A percentile compares a stretch with the other conserved stretches of the same genome.
phyloP scores from a whole-genome alignment of 805 yeast species.

The Osmozyma mogii region DNA sequence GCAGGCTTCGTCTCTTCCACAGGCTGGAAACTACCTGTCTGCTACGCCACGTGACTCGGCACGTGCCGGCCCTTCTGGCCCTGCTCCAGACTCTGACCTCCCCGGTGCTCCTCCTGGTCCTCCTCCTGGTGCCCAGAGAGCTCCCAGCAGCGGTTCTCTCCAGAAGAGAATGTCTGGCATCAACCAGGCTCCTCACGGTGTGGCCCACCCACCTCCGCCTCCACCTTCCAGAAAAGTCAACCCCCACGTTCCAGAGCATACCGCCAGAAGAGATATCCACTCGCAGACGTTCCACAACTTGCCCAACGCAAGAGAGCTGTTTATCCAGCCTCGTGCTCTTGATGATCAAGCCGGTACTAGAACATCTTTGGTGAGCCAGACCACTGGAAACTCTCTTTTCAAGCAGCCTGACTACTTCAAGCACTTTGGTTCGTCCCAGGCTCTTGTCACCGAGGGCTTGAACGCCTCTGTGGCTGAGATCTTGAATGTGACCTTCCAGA shows the following conservation, averaged over 20 bases:
- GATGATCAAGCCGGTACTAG: slow-evolving; percentile 4
- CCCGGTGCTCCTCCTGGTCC: slow-evolving; percentile 1
- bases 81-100: neutral
- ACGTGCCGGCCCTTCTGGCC: too few species aligned
- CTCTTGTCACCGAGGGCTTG: slow-evolving; percentile 39
- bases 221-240: slow-evolving; percentile 50
- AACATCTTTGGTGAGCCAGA: slow-evolving; percentile 24
- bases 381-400: slow-evolving; percentile 35
- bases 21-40: too few species aligned
- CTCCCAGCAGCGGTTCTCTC: too few species aligned
- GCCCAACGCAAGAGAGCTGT: slow-evolving; percentile 31
- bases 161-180: too few species aligned
- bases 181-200: slow-evolving; percentile 9
- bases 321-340: slow-evolving; percentile 10
- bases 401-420: slow-evolving; percentile 42
- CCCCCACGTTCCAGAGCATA: slow-evolving; percentile 8
- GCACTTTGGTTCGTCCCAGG: slow-evolving; percentile 20
- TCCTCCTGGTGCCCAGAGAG: neutral
- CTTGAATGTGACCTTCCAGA: slow-evolving; percentile 63
- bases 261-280: slow-evolving; percentile 34
- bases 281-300: slow-evolving; percentile 41
- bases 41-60: too few species aligned
- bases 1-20: too few species aligned
- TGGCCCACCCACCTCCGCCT: slow-evolving; percentile 41
- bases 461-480: slow-evolving; percentile 85